Conservation (phyloP, 1,284 basidiomycete species). For the Coniferiporia weirii region DNA sequence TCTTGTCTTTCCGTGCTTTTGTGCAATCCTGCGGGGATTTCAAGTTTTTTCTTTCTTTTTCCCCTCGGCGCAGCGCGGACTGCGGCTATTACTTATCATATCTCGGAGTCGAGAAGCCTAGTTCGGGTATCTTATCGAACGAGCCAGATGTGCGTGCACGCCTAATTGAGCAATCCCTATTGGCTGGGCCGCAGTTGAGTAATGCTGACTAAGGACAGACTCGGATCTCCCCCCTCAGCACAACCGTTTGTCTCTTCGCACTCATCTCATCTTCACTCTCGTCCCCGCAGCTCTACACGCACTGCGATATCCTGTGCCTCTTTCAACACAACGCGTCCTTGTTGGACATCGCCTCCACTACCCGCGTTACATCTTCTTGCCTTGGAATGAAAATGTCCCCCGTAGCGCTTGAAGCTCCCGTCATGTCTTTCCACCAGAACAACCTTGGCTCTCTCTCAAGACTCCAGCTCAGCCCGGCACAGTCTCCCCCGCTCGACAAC, state of each 20-base stretch:
- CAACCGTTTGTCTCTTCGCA: background rate
- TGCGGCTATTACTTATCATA: background rate
- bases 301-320: too few relatives aligned
- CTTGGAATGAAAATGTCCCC: conserved; percentile 30
- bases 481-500: conserved; percentile 8
- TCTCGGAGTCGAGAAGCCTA: background rate
- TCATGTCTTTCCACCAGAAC: conserved; percentile 38
- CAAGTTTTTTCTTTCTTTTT: background rate
- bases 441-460: conserved; percentile 34
- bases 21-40: too few relatives aligned
- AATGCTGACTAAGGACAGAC: background rate
- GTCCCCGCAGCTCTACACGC: too few relatives aligned
- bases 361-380: background rate
- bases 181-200: background rate
- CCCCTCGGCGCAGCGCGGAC: background rate
- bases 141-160: background rate
- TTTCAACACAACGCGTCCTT: too few relatives aligned
- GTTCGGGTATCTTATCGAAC: background rate
- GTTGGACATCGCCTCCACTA: too few relatives aligned
- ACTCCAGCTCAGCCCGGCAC: conserved; percentile 29
- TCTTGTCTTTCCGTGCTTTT: too few relatives aligned
- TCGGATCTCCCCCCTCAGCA: conserved; percentile 29
- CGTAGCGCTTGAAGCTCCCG: conserved; percentile 42
- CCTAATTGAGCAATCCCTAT: background rate
- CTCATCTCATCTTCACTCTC: background rate